A percentile compares a stretch with the other conserved stretches of the same genome.
These are phyloP conservation scores for Domatiomyces catenatus DNA, from an alignment of 2,329 filamentous ascomycete genomes.

Conservation along the genomic window DNA sequence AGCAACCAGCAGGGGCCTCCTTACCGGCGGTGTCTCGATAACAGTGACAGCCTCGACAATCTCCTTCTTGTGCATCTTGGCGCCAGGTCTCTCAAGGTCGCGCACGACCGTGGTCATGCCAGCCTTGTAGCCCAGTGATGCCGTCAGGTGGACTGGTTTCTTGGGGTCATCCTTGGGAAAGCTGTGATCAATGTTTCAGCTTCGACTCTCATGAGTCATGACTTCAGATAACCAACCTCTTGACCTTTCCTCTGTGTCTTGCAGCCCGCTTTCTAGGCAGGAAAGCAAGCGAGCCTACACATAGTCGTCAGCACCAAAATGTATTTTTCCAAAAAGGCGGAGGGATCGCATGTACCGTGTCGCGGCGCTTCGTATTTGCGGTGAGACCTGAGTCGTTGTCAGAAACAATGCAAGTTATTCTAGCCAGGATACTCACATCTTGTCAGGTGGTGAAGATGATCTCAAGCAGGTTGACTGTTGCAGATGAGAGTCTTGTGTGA, in stretches of 20 bases:
- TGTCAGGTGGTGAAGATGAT: not conserved
- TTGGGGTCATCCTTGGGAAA: conserved; percentile 99
- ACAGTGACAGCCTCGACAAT: conserved; percentile 76
- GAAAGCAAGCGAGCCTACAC: conserved; percentile 58
- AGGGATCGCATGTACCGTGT: conserved; percentile 51
- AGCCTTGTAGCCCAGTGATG: conserved; percentile 98
- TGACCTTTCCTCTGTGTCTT: conserved; percentile 92
- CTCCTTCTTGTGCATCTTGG: conserved; percentile 99
- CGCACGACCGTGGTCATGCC: conserved; percentile 99
- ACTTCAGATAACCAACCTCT: conserved; percentile 52
- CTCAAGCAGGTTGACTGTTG: not conserved
- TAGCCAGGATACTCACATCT: conserved; percentile 1
- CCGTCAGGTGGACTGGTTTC: conserved; percentile 98
- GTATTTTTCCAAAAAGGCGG: conserved; percentile 1
- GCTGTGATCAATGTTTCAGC: conserved; percentile 34
- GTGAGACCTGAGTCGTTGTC: conserved; percentile 35
- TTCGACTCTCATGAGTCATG: conserved; percentile 18
- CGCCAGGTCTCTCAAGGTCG: conserved; percentile 95
- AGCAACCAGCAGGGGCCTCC: conserved; percentile 49
- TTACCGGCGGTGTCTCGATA: conserved; percentile 90
- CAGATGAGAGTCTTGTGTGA: not conserved
- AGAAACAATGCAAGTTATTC: not conserved
- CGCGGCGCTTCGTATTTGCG: conserved; percentile 74
- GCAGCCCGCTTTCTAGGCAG: conserved; percentile 82
- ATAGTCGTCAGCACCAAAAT: conserved; percentile 2